phyloP scores from a whole-genome alignment of 2,329 filamentous ascomycete genomes.

The Alternaria rosae region DNA sequence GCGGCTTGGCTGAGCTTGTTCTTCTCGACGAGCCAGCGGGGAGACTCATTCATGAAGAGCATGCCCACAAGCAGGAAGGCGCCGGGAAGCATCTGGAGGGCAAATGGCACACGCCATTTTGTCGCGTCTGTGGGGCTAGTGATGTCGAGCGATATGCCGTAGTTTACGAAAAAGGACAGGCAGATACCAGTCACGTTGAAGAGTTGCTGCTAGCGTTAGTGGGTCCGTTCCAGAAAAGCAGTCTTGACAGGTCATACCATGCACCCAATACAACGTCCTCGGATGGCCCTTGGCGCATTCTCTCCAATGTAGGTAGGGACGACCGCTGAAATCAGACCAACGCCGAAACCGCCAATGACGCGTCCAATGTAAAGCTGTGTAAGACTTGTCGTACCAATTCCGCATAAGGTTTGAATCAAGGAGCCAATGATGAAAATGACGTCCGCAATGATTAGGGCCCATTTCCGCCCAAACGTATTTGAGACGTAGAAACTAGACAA shows the following conservation, averaged over 20 bases:
- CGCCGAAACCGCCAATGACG: slow-evolving; percentile 55
- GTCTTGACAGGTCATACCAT: slow-evolving; percentile 22
- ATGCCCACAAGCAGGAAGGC: slow-evolving; percentile 59
- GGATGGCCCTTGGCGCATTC: slow-evolving; percentile 54
- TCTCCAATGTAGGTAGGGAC: slow-evolving; percentile 57
- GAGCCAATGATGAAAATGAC: slow-evolving; percentile 54
- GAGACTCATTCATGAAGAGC: slow-evolving; percentile 61
- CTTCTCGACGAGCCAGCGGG: slow-evolving; percentile 64
- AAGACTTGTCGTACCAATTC: slow-evolving; percentile 43
- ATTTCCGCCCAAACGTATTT: slow-evolving; percentile 53
- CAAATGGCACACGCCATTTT: slow-evolving; percentile 64
- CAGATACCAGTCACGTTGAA: slow-evolving; percentile 58
- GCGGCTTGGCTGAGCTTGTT: slow-evolving; percentile 56
- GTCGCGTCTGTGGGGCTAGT: slow-evolving; percentile 49
- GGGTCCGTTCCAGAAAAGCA: not conserved
- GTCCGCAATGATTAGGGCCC: slow-evolving; percentile 52
- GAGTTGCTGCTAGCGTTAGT: slow-evolving; percentile 33
- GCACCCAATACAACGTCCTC: slow-evolving; percentile 50
- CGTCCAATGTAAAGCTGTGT: slow-evolving; percentile 53
- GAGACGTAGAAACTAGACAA: slow-evolving; percentile 53
- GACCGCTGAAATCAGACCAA: slow-evolving; percentile 53
- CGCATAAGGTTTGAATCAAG: slow-evolving; percentile 51
- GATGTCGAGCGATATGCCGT: slow-evolving; percentile 58
- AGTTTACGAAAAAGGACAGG: slow-evolving; percentile 62
- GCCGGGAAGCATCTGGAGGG: slow-evolving; percentile 61